Percentiles rank a stretch among this genome's conserved stretches.
These are phyloP conservation scores for Dictyostelium firmibasis DNA, from an alignment of 78 protist species.

Conservation along the genomic window DNA sequence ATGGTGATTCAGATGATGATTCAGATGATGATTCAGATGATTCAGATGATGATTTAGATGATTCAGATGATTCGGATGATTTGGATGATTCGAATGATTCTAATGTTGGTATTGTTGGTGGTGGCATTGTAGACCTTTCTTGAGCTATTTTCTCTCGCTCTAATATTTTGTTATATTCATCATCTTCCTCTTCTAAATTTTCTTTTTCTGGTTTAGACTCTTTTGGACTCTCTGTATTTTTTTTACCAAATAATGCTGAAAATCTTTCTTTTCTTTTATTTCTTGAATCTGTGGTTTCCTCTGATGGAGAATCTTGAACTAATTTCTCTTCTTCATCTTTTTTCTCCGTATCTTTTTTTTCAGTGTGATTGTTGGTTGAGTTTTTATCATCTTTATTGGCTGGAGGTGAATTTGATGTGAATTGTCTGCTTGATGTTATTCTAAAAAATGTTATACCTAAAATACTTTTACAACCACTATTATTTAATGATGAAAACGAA, in stretches of 20 bases:
- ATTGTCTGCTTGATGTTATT: neutral
- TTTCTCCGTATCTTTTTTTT: neutral
- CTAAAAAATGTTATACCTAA: neutral
- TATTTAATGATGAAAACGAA: neutral
- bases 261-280: neutral
- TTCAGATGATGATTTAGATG: too few relatives aligned
- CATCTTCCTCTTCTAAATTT: neutral
- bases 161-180: too few relatives aligned
- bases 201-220: neutral
- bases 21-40: too few relatives aligned
- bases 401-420: neutral
- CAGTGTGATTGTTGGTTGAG: neutral
- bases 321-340: neutral
- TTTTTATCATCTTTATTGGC: neutral
- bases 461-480: neutral
- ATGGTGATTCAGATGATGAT: too few relatives aligned
- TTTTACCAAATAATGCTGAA: neutral
- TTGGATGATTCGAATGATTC: too few relatives aligned
- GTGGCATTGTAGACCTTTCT: too few relatives aligned
- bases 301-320: neutral
- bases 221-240: neutral
- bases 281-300: neutral
- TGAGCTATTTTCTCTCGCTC: too few relatives aligned
- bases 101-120: too few relatives aligned
- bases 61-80: too few relatives aligned